Conservation (phyloP, 1,284 basidiomycete species). For the Porodaedalea pini region DNA sequence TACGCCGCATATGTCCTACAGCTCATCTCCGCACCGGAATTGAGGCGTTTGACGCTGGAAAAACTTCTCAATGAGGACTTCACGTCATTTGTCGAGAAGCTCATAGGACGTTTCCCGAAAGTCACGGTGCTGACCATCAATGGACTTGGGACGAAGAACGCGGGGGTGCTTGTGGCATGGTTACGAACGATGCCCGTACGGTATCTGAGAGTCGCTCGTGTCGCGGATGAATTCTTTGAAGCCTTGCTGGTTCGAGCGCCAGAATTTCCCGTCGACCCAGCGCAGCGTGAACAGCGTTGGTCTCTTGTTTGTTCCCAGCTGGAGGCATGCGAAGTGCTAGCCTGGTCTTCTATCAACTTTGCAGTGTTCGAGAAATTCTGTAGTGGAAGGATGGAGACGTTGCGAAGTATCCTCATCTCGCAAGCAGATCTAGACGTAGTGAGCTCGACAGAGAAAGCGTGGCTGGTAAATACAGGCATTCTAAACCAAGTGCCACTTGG, state of each 20-base stretch:
- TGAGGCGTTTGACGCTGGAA: constrained; percentile 8
- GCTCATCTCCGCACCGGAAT: constrained; percentile 10
- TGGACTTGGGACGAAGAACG: background rate
- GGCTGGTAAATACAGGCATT: constrained; percentile 5
- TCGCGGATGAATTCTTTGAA: constrained; percentile 10
- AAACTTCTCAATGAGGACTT: constrained; percentile 1
- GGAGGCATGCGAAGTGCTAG: constrained; percentile 6
- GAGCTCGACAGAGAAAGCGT: background rate
- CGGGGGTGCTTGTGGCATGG: background rate
- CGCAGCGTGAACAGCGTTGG: background rate
- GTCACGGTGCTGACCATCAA: constrained; percentile 12
- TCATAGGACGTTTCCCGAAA: constrained; percentile 11
- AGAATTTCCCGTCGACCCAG: background rate
- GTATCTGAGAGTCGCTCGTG: constrained; percentile 5
- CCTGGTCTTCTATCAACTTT: background rate
- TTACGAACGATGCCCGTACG: constrained; percentile 10
- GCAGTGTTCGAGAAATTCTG: background rate
- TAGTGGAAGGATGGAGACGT: background rate
- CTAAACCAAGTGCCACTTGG: background rate
- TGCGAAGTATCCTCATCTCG: background rate
- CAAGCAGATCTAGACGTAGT: background rate
- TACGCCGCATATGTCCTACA: constrained; percentile 14
- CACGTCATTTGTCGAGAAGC: background rate
- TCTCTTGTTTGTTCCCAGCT: constrained; percentile 5
- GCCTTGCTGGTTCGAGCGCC: background rate